phyloP scores from a whole-genome alignment of 2,329 filamentous ascomycete species.

The Penicillium palitans region DNA sequence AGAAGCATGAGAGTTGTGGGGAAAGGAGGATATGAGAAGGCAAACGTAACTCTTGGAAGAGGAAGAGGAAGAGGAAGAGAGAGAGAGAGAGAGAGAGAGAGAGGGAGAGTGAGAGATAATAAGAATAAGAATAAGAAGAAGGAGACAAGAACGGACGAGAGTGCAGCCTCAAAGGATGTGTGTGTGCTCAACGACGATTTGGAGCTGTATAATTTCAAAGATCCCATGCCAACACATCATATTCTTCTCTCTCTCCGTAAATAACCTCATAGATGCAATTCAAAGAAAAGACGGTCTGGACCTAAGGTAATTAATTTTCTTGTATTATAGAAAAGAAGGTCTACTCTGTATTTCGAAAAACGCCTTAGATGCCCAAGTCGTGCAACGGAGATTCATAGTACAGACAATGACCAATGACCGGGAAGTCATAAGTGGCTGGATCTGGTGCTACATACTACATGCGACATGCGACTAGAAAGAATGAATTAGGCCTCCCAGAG shows the following conservation, averaged over 20 bases:
- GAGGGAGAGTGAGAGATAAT: not conserved
- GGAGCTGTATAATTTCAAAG: slow-evolving; percentile 22
- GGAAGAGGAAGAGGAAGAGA: slow-evolving; percentile 16
- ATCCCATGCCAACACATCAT: slow-evolving; percentile 24
- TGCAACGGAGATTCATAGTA: slow-evolving; percentile 35
- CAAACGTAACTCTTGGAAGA: slow-evolving; percentile 9
- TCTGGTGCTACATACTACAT: slow-evolving; percentile 18
- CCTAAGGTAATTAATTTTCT: not conserved
- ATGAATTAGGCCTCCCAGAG: not conserved
- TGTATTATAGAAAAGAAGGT: slow-evolving; percentile 2
- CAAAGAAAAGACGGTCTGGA: slow-evolving; percentile 21
- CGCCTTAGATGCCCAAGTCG: slow-evolving; percentile 21
- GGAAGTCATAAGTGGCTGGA: slow-evolving; percentile 27
- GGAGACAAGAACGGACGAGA: not conserved
- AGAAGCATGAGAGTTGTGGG: not conserved
- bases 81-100: not conserved
- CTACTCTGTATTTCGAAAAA: slow-evolving; percentile 23
- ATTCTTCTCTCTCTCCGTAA: slow-evolving; percentile 16
- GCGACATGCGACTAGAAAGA: slow-evolving; percentile 1
- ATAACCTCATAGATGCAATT: slow-evolving; percentile 23
- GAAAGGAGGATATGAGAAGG: slow-evolving; percentile 9
- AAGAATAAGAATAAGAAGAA: not conserved
- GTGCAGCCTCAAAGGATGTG: slow-evolving; percentile 5
- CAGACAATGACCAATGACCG: slow-evolving; percentile 32
- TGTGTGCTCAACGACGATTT: slow-evolving; percentile 16